phyloP scores from a whole-genome alignment of 2,329 filamentous ascomycete species.

The Chaetomiaceae sp. region DNA sequence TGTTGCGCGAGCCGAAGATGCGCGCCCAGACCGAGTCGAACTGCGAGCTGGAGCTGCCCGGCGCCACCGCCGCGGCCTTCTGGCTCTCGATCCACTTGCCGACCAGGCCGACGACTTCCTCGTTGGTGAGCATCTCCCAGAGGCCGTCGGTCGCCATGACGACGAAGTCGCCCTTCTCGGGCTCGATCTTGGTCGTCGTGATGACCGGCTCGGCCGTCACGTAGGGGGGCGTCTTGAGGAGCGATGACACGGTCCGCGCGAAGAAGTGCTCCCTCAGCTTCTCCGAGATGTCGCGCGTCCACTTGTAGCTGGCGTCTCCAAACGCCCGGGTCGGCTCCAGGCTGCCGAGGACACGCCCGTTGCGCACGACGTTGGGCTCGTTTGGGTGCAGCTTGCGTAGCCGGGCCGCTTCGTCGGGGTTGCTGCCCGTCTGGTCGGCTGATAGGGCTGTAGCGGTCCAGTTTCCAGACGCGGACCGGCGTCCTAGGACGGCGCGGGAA shows the following conservation, averaged over 20 bases:
- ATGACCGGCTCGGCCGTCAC: slow-evolving; percentile 94
- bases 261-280: slow-evolving; percentile 84
- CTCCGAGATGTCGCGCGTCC: slow-evolving; percentile 78
- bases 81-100: slow-evolving; percentile 94
- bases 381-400: slow-evolving; percentile 83
- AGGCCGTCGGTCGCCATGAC: slow-evolving; percentile 95
- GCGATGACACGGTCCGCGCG: slow-evolving; percentile 67
- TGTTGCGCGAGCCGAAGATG: slow-evolving; percentile 49
- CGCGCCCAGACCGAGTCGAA: slow-evolving; percentile 65
- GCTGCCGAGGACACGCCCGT: slow-evolving; percentile 85
- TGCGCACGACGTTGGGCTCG: slow-evolving; percentile 80
- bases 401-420: slow-evolving; percentile 75
- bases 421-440: slow-evolving; percentile 89
- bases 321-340: slow-evolving; percentile 92
- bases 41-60: slow-evolving; percentile 55
- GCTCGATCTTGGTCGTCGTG: slow-evolving; percentile 87
- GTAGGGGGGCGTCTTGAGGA: slow-evolving; percentile 88
- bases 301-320: slow-evolving; percentile 96
- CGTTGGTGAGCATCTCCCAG: slow-evolving; percentile 99
- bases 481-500: slow-evolving; percentile 88
- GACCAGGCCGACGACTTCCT: slow-evolving; percentile 93
- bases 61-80: slow-evolving; percentile 32
- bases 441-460: slow-evolving; percentile 90
- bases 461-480: slow-evolving; percentile 71
- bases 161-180: slow-evolving; percentile 86